These are phyloP conservation scores for Zygoascus sp. DNA, from an alignment of 1,139 yeast species.

Conservation along the genomic window DNA sequence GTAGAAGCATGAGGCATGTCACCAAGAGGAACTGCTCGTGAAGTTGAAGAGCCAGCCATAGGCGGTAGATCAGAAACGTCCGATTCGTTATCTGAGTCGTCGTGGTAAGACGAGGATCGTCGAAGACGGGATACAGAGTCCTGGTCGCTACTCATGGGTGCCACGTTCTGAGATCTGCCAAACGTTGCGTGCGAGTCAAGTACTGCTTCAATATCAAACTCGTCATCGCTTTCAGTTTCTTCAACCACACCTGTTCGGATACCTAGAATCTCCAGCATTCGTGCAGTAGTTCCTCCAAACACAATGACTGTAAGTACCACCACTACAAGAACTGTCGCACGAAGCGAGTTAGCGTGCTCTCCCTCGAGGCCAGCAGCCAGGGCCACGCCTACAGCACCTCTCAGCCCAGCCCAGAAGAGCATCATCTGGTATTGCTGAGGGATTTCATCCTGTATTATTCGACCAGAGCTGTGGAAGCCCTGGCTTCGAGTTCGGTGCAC, in stretches of 20 bases:
- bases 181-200: conserved; percentile 16
- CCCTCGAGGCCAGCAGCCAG: conserved; percentile 97
- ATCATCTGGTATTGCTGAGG: conserved; percentile 96
- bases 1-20: conserved; percentile 34
- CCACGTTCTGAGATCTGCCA: neutral
- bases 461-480: conserved; percentile 37
- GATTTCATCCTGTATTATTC: conserved; percentile 74
- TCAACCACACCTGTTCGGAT: conserved; percentile 88
- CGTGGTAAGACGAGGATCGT: conserved; percentile 26
- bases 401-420: conserved; percentile 98
- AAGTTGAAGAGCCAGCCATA: conserved; percentile 24
- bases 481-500: conserved; percentile 52
- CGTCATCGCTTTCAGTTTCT: conserved; percentile 83
- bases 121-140: conserved; percentile 20
- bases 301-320: conserved; percentile 94
- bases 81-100: conserved; percentile 27
- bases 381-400: conserved; percentile 99
- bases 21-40: conserved; percentile 26
- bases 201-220: conserved; percentile 86
- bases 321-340: conserved; percentile 93
- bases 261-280: conserved; percentile 92
- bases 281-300: conserved; percentile 97
- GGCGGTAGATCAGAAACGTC: conserved; percentile 34
- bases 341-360: conserved; percentile 78
- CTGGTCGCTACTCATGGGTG: conserved; percentile 4